These are phyloP conservation scores for Leucocoprinus birnbaumii DNA, from an alignment of 768 basidiomycete species.

Conservation along the genomic window DNA sequence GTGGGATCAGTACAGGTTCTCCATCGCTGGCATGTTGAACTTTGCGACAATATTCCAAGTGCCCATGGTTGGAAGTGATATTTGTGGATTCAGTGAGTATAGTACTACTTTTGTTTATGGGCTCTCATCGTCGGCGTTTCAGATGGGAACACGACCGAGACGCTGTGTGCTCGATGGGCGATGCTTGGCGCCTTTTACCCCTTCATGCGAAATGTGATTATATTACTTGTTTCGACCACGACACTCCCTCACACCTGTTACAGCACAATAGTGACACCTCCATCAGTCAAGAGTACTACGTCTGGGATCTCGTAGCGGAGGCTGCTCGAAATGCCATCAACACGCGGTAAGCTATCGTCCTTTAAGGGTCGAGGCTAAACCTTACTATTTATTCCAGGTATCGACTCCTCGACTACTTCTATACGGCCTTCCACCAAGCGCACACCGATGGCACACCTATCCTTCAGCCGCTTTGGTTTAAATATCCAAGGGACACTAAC, in stretches of 20 bases:
- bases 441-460: slow-evolving; percentile 57
- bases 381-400: slow-evolving; percentile 36
- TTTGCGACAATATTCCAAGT: slow-evolving; percentile 64
- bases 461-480: slow-evolving; percentile 60
- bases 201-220: slow-evolving; percentile 71
- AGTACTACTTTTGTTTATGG: not conserved
- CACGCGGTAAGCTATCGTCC: slow-evolving; percentile 43
- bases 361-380: not conserved
- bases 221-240: not conserved
- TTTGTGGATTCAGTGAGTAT: slow-evolving; percentile 58
- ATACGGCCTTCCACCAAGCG: slow-evolving; percentile 65
- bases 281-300: slow-evolving; percentile 66
- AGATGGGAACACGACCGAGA: slow-evolving; percentile 64
- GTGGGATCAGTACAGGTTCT: slow-evolving; percentile 58
- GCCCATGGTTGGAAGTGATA: slow-evolving; percentile 78
- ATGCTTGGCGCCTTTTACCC: slow-evolving; percentile 76
- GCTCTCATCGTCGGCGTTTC: not conserved
- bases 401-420: slow-evolving; percentile 68
- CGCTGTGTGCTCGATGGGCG: slow-evolving; percentile 73
- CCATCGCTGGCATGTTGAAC: slow-evolving; percentile 65
- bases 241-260: not conserved
- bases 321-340: slow-evolving; percentile 60
- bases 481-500: slow-evolving; percentile 57
- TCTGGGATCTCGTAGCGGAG: slow-evolving; percentile 53
- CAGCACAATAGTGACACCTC: slow-evolving; percentile 55